Base-by-base conservation (phyloP, 352 stramenopile species). In the Globisporangium parvum region DNA sequence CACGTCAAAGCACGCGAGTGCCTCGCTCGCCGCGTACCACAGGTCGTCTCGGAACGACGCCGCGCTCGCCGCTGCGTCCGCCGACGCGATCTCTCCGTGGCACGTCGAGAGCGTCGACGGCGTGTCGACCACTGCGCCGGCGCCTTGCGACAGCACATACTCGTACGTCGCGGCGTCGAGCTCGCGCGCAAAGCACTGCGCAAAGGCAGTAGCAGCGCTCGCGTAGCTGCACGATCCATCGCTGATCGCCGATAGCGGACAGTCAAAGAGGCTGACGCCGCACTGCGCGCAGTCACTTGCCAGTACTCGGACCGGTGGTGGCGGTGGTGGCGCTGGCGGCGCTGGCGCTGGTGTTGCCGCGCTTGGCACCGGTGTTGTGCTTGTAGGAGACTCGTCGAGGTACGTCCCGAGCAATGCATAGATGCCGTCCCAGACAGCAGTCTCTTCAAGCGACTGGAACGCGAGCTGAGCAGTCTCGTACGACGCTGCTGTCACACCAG, bases 1-100 rank as follows among this genome's bases (percentile, higher is more conserved):
- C 1, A 24, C 14, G 6, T 71, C 62, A 21, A 66, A 69, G 47
- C 57, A 67, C 26, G 55, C 59, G 11, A 76, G 49, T 5, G 40
- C 31, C 20, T 68, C 41, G 47, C 45, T 62, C 1, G 31, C 46
- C 6, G 6, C 28, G 39, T 63, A 68, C 67, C 67, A 75, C 31
- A 55, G 20, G 24, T 70, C 64, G 12, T 62, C 12, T 8, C 35
- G 26, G 42, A 67, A 58, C 2, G 47, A 46, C 2, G 28, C 23
- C 28, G 31, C 11, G 24, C 17, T 56, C 31, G 31, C 31, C 10
- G 31, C 31, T 2, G 31, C 31, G 31, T 37, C 31, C 6, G 31
- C 31, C 31, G 31, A 37, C 31, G 31, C 31, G 31, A 37, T 37
- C 31, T 37, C 31, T 11, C 0, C 31, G 31, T 37, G 12, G 31